Percentiles rank a stretch among this genome's conserved stretches.
Evolutionary conservation across 176 grass and related monocot species (phyloP).

Genomic region (Oryza australiensis): DNA sequence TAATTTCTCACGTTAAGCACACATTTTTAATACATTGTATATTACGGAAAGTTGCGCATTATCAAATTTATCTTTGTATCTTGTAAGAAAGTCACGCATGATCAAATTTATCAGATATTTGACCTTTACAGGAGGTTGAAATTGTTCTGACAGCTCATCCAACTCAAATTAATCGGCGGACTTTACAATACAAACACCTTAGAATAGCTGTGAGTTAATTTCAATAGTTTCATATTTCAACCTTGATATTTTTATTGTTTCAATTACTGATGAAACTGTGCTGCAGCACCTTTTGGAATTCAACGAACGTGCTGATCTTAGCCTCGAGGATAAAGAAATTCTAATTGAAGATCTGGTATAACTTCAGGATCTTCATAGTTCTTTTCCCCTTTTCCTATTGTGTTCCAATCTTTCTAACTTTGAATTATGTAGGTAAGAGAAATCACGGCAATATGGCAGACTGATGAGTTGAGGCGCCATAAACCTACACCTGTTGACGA

Average conservation of each 20-base stretch:
- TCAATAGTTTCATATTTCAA: background rate
- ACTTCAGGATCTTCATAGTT: background rate
- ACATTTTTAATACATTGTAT: background rate
- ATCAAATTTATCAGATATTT: background rate
- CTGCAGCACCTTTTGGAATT: constrained; percentile 87
- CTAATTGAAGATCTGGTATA: constrained; percentile 91
- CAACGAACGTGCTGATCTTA: constrained; percentile 89
- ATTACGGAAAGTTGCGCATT: background rate
- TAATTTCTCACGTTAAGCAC: background rate
- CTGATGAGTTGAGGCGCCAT: constrained; percentile 90
- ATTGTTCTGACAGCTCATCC: constrained; percentile 97
- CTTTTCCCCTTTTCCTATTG: background rate
- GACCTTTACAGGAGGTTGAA: constrained; percentile 71
- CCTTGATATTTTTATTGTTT: background rate
- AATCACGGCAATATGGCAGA: constrained; percentile 95
- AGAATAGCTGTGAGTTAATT: constrained; percentile 75
- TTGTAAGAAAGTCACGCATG: background rate
- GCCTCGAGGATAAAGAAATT: constrained; percentile 88
- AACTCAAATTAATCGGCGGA: constrained; percentile 92
- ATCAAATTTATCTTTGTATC: background rate
- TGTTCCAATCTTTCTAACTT: constrained; percentile 11
- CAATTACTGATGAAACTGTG: constrained; percentile 8
- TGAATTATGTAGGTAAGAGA: constrained; percentile 62
- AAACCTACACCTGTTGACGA: constrained; percentile 98
- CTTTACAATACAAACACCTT: constrained; percentile 88